Evolutionary conservation across 305 asterid genomes (phyloP).

Genomic region (Fraxinus xanthoxyloides): DNA sequence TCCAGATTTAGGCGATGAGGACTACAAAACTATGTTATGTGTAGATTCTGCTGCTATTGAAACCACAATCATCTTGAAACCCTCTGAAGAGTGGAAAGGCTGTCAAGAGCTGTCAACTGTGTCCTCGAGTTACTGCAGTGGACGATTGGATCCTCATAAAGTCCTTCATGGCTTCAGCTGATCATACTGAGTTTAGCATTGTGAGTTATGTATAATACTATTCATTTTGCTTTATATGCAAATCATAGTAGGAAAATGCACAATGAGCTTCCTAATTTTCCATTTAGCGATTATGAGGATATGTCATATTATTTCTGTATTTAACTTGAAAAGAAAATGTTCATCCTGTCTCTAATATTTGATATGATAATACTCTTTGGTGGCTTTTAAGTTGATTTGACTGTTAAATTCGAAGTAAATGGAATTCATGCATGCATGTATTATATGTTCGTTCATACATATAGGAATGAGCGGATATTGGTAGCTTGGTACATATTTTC

Average conservation of each 20-base stretch:
- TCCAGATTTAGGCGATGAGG: slow-evolving; percentile 74
- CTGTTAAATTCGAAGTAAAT: slow-evolving; percentile 6
- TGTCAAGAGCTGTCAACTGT: slow-evolving; percentile 75
- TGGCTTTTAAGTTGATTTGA: neutral
- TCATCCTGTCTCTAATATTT: slow-evolving; percentile 4
- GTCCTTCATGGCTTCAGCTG: slow-evolving; percentile 61
- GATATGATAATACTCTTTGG: neutral
- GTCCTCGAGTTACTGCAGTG: slow-evolving; percentile 88
- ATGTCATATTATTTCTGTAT: slow-evolving; percentile 5
- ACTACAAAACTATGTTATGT: slow-evolving; percentile 70
- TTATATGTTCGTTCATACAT: neutral
- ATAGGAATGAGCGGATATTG: slow-evolving; percentile 10
- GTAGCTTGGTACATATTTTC: slow-evolving; percentile 16
- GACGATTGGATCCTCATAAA: slow-evolving; percentile 74
- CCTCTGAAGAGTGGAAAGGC: slow-evolving; percentile 86
- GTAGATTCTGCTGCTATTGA: slow-evolving; percentile 79
- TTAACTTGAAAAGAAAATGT: slow-evolving; percentile 15
- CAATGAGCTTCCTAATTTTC: slow-evolving; percentile 29
- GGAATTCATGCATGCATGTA: slow-evolving; percentile 4
- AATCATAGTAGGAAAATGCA: neutral
- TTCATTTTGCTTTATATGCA: slow-evolving; percentile 7
- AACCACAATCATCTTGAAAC: slow-evolving; percentile 63
- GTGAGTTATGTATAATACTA: slow-evolving; percentile 30
- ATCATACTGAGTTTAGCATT: slow-evolving; percentile 31
- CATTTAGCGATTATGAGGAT: slow-evolving; percentile 23